phyloP scores from a whole-genome alignment of 331 rosid genomes.

The Erythrophleum ivorense region DNA sequence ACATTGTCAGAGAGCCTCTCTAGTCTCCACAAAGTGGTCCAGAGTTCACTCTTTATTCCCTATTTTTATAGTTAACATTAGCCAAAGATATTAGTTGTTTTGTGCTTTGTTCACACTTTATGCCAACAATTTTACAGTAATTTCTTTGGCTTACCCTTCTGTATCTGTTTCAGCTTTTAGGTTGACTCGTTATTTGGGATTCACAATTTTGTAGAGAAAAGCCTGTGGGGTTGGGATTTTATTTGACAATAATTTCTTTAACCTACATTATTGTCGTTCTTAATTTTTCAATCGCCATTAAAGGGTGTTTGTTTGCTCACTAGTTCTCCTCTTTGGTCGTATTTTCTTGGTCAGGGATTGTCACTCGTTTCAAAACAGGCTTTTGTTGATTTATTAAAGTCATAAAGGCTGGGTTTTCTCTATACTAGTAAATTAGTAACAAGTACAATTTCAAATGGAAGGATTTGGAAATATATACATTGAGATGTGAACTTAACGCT shows the following conservation, averaged over 20 bases:
- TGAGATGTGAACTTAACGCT: constrained; percentile 1
- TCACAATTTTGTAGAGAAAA: not conserved
- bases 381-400: not conserved
- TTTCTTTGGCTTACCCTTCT: not conserved
- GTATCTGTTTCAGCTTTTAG: constrained; percentile 8
- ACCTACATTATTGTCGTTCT: not conserved
- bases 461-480: constrained; percentile 16
- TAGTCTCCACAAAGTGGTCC: constrained; percentile 15
- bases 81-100: not conserved
- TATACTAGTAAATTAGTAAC: not conserved
- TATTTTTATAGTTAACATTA: not conserved
- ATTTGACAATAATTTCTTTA: not conserved
- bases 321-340: not conserved
- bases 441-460: constrained; percentile 8
- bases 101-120: not conserved
- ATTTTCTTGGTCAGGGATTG: constrained; percentile 10
- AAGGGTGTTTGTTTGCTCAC: not conserved
- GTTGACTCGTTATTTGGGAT: constrained; percentile 26
- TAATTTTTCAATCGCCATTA: not conserved
- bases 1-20: constrained; percentile 1
- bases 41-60: not conserved
- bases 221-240: not conserved
- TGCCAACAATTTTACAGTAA: not conserved
- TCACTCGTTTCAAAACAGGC: not conserved
- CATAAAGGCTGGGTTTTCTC: constrained; percentile 3